Evolutionary conservation across 225 moss, liverwort and hornwort species (phyloP).

Genomic region (Neckera pumila): DNA sequence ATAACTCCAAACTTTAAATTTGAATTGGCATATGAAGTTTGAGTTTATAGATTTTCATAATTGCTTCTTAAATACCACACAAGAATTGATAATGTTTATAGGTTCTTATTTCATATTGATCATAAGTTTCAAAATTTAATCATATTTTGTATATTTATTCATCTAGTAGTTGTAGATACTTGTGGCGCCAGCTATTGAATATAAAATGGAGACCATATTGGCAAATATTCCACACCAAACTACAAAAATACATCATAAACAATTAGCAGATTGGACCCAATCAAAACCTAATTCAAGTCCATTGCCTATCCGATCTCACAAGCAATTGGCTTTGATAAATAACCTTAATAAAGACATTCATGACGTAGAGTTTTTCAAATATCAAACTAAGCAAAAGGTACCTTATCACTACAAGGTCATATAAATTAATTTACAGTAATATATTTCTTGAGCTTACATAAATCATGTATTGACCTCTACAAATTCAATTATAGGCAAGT

Average conservation of each 20-base stretch:
- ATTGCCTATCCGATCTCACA: conserved; percentile 9
- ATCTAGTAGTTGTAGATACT: conserved; percentile 23
- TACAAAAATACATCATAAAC: not conserved
- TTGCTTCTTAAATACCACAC: not conserved
- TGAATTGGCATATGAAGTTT: not conserved
- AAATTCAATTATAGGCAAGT: conserved; percentile 8
- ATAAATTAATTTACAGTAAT: too few relatives aligned
- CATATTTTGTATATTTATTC: not conserved
- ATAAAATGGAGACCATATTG: conserved; percentile 49
- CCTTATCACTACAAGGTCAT: not conserved
- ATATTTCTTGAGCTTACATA: too few relatives aligned
- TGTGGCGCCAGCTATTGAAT: conserved; percentile 31
- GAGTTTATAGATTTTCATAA: not conserved
- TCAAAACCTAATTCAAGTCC: not conserved
- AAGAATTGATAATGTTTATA: not conserved
- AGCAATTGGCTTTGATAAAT: not conserved
- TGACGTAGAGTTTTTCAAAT: conserved; percentile 13
- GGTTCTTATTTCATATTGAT: too few relatives aligned
- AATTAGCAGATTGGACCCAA: not conserved
- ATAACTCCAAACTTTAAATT: not conserved
- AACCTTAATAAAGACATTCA: not conserved
- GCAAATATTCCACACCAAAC: conserved; percentile 25
- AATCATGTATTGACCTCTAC: not conserved
- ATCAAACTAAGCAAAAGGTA: conserved; percentile 41
- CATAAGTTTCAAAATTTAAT: not conserved